These are phyloP conservation scores for Leccinum griseonigrum DNA, from an alignment of 1,284 basidiomycete genomes.

Conservation along the genomic window DNA sequence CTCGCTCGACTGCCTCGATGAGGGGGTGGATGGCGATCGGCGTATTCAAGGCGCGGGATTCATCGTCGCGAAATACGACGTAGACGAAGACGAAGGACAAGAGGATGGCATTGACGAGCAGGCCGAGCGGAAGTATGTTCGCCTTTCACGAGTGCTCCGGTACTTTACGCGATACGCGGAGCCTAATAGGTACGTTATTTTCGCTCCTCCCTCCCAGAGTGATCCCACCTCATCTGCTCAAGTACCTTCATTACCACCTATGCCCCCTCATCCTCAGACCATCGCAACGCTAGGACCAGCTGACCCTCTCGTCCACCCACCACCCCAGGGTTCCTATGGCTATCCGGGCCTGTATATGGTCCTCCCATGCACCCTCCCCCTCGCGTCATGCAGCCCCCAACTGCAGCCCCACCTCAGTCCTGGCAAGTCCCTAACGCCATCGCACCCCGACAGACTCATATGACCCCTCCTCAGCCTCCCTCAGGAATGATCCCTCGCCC, in stretches of 20 bases:
- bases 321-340: slow-evolving; percentile 37
- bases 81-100: slow-evolving; percentile 44
- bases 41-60: slow-evolving; percentile 38
- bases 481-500: slow-evolving; percentile 48
- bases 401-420: slow-evolving; percentile 50
- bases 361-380: slow-evolving; percentile 40
- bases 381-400: slow-evolving; percentile 45
- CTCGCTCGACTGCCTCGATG: slow-evolving; percentile 10
- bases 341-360: slow-evolving; percentile 40
- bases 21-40: slow-evolving; percentile 11
- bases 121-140: slow-evolving; percentile 32
- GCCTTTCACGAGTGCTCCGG: slow-evolving; percentile 33
- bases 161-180: slow-evolving; percentile 38
- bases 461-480: slow-evolving; percentile 41
- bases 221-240: slow-evolving; percentile 26
- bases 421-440: slow-evolving; percentile 63
- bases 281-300: slow-evolving; percentile 30
- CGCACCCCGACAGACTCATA: slow-evolving; percentile 63
- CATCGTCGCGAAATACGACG: slow-evolving; percentile 32
- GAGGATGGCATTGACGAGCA: slow-evolving; percentile 38
- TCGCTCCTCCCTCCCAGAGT: slow-evolving; percentile 35
- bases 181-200: slow-evolving; percentile 36
- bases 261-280: slow-evolving; percentile 32
- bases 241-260: slow-evolving; percentile 27
- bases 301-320: slow-evolving; percentile 32